These are phyloP conservation scores for Hypomyces rosellus DNA, from an alignment of 2,329 filamentous ascomycete genomes.

Conservation along the genomic window DNA sequence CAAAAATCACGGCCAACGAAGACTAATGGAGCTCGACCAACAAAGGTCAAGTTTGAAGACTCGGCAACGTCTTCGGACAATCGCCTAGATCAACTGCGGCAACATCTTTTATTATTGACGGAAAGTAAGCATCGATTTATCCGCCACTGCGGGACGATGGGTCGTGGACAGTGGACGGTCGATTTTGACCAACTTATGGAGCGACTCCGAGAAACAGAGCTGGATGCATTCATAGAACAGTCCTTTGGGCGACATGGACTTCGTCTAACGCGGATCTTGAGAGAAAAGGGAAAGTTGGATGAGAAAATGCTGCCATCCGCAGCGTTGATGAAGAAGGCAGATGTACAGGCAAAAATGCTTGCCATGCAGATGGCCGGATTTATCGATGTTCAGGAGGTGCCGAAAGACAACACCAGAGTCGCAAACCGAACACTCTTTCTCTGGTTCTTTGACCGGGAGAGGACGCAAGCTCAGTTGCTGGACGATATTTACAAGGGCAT, in stretches of 20 bases:
- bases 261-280: constrained; percentile 77
- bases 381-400: constrained; percentile 89
- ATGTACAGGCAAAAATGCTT: constrained; percentile 78
- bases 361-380: constrained; percentile 81
- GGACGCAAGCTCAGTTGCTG: constrained; percentile 62
- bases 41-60: constrained; percentile 49
- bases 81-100: constrained; percentile 56
- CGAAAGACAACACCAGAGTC: constrained; percentile 74
- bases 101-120: constrained; percentile 66
- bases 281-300: constrained; percentile 86
- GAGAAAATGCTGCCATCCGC: constrained; percentile 80
- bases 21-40: constrained; percentile 31
- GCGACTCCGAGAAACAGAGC: constrained; percentile 65
- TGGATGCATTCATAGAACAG: constrained; percentile 75
- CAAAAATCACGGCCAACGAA: constrained; percentile 21
- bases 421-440: constrained; percentile 83
- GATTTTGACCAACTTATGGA: constrained; percentile 71
- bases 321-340: constrained; percentile 76
- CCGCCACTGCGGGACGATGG: constrained; percentile 56
- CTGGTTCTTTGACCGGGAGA: constrained; percentile 80
- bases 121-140: constrained; percentile 65
- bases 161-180: constrained; percentile 72
- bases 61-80: constrained; percentile 33
- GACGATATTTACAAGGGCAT: constrained; percentile 87
- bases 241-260: constrained; percentile 70